Base-by-base conservation (phyloP, 352 stramenopile species). In the Bremia lactucae region DNA sequence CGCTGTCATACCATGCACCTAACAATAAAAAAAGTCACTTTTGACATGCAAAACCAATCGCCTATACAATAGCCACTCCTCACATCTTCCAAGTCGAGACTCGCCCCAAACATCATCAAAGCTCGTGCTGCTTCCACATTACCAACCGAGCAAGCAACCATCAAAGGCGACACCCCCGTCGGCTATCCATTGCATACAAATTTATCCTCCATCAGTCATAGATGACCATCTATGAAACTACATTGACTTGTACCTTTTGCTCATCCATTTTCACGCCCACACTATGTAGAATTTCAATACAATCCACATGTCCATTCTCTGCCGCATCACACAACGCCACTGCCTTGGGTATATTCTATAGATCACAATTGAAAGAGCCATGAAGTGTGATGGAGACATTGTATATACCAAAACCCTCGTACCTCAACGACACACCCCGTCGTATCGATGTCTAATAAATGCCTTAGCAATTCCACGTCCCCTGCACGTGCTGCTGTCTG, bases 81-180 rank as follows among this genome's bases (percentile, higher is more conserved):
- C 54, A 90, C 77, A 66, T 92, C 79, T 68, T 92, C 79, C 19
- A 88, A 48, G 43, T 92, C 79, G 6, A 92, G 61, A 36, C 72
- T 87, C 13, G 79, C 76, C 16, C 79, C 77, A 65, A 85, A 92
- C 76, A 89, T 89, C 13, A 92, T 49, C 49, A 92, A 52, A 2
- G 79, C 79, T 0, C 79, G 68, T 9, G 74, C 73, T 0, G 68
- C 79, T 49, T 92, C 76, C n/a, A 92, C 68, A 49, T 92, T 92
- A n/a, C 76, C 79, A 1, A 85, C 75, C 2, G 79, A 89, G 36
- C 76, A 87, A 38, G 79, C 79, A 52, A 87, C 81, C 79, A 92
- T 92, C 6, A 92, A 52, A 9, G 79, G 66, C 1, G 74, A 81
- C 16, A 78, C 86, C 5, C 79, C 79, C 5, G 78, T 92, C 2